Base-by-base conservation (phyloP, 148 eudicot species). In the Rhododendron molle region DNA sequence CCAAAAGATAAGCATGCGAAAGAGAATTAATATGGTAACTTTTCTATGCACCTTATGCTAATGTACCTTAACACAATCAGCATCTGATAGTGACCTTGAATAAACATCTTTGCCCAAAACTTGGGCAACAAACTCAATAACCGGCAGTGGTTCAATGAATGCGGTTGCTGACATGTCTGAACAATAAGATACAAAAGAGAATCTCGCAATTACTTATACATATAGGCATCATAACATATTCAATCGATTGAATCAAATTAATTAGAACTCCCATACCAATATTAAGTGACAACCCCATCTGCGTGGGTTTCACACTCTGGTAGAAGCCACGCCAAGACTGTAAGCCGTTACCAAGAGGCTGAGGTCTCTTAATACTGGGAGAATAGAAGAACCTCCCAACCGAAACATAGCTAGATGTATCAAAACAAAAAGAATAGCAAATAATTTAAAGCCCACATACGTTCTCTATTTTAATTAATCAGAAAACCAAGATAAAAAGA, bases 261-360 rank as follows among this genome's bases (percentile, higher is more conserved):
- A 71, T 32, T 13, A 71, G 38, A 13, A 71, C 20, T 14, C 20
- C 9, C 38, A 32, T 80, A 94, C 97, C 97, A 84, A 94, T 89
- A 76, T 94, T 94, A 54, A 94, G 80, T 60, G 95, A 91, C 88
- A 94, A 81, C 76, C 97, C 97, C 97, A 94, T 94, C 79, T 94
- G 97, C 52, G 95, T 94, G 52, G 95, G 89, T 87, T 86, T 91
- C 69, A 94, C 89, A 67, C 93, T 94, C 85, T 94, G 97, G 85
- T 94, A 94, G 88, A 94, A 94, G 46, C 97, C 97, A 71, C 97
- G 93, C 97, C 97, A 94, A 21, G 95, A 85, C 86, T 94, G 94
- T 77, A 94, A 86, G 78, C 97, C 97, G 32, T 92, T 91, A 81
- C 97, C 93, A n/a, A 94, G 91, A 69, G 91, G 94, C 86, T 94